Conservation (phyloP, 345 rosid genomes). For the Gynandropsis gynandra region DNA sequence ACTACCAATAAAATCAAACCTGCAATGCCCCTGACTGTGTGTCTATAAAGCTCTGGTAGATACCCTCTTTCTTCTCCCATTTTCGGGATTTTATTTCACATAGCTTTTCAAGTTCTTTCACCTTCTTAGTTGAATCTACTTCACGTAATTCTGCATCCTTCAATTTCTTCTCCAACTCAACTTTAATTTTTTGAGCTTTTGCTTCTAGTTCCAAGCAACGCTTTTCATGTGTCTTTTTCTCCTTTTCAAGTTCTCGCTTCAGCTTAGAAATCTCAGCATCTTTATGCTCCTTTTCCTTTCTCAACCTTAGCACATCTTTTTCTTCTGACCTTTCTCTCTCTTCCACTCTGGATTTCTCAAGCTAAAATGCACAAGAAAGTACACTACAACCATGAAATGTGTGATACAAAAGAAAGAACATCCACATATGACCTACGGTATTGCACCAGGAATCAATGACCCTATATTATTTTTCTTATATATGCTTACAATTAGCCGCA, state of each 20-base stretch:
- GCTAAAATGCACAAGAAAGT: constrained; percentile 32
- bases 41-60: constrained; percentile 47
- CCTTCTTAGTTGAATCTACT: constrained; percentile 42
- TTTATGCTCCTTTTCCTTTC: constrained; percentile 41
- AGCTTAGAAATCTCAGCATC: constrained; percentile 47
- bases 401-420: neutral
- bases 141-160: constrained; percentile 46
- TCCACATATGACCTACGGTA: no score
- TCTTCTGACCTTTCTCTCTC: constrained; percentile 50
- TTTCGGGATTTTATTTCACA: constrained; percentile 48
- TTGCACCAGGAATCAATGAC: neutral
- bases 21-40: constrained; percentile 43
- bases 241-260: constrained; percentile 44
- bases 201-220: constrained; percentile 39
- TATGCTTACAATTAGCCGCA: neutral
- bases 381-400: neutral
- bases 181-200: constrained; percentile 38
- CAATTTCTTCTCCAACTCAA: constrained; percentile 43
- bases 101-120: constrained; percentile 57
- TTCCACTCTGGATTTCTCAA: constrained; percentile 47
- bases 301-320: constrained; percentile 37
- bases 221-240: constrained; percentile 40
- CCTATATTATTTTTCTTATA: neutral
- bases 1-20: constrained; percentile 34
- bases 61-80: constrained; percentile 62